phyloP scores from a whole-genome alignment of 2,329 filamentous ascomycete genomes.

The Truncatella angustata region DNA sequence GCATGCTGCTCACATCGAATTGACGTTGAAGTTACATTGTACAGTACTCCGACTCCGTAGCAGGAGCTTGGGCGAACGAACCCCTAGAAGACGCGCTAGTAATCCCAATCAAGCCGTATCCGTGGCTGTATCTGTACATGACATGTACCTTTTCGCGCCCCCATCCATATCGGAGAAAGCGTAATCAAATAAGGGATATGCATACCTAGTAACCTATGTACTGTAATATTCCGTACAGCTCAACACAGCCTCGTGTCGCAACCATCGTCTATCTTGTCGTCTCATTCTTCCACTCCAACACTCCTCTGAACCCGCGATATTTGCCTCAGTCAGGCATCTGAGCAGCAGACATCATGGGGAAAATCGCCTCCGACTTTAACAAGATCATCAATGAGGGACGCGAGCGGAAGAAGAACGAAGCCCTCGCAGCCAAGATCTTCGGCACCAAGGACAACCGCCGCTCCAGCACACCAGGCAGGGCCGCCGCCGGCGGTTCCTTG shows the following conservation, averaged over 20 bases:
- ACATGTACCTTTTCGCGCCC: too few relatives aligned
- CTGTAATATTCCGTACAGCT: too few relatives aligned
- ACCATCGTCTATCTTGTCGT: too few relatives aligned
- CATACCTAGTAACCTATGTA: too few relatives aligned
- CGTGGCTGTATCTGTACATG: background rate
- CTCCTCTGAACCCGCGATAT: background rate
- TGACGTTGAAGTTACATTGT: background rate
- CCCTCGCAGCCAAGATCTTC: slow-evolving; percentile 71
- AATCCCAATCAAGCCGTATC: background rate
- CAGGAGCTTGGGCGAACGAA: background rate
- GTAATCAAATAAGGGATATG: too few relatives aligned
- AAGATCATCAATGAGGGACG: slow-evolving; percentile 58
- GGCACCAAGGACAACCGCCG: slow-evolving; percentile 52
- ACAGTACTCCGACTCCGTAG: background rate
- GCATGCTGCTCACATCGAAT: background rate
- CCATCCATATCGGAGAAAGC: too few relatives aligned
- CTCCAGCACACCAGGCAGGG: slow-evolving; percentile 53
- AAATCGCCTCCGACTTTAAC: slow-evolving; percentile 49
- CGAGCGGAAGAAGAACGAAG: slow-evolving; percentile 69
- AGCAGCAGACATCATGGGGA: slow-evolving; percentile 31
- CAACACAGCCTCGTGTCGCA: too few relatives aligned
- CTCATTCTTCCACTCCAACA: background rate
- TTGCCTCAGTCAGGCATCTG: background rate
- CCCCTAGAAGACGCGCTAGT: background rate
- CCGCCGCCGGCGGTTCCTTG: slow-evolving; percentile 50